phyloP scores from a whole-genome alignment of 495 filamentous ascomycete species.

The Aspergillus nidulans region DNA sequence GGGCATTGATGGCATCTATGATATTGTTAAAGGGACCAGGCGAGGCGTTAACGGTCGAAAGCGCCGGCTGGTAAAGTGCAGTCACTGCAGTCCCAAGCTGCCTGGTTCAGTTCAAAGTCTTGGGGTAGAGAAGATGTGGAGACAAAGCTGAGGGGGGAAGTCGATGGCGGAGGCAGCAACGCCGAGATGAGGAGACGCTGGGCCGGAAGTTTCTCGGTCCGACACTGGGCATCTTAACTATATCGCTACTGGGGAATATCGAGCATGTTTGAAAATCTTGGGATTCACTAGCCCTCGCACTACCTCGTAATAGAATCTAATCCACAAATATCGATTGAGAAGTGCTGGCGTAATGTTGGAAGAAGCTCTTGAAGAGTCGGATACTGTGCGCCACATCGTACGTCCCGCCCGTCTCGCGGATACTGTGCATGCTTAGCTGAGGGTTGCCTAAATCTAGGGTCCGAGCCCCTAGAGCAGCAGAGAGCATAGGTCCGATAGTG shows the following conservation, averaged over 20 bases:
- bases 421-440: constrained; percentile 97
- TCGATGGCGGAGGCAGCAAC: neutral
- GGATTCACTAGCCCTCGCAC: neutral
- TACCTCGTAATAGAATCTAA: constrained; percentile 13
- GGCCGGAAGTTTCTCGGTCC: constrained; percentile 25
- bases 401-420: constrained; percentile 83
- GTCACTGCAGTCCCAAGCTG: neutral
- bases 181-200: constrained; percentile 8
- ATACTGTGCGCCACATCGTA: constrained; percentile 87
- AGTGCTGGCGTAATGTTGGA: constrained; percentile 73
- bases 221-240: neutral
- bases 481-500: constrained; percentile 95
- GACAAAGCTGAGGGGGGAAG: constrained; percentile 9
- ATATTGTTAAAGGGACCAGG: neutral
- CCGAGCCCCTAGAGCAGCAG: constrained; percentile 74
- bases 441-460: constrained; percentile 93
- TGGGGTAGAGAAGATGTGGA: constrained; percentile 7
- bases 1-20: constrained; percentile 28
- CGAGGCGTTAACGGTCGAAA: neutral
- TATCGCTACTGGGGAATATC: neutral
- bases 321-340: constrained; percentile 81
- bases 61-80: neutral
- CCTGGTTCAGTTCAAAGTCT: neutral
- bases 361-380: constrained; percentile 82
- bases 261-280: neutral